Percentiles rank a stretch among this genome's conserved stretches.
Evolutionary conservation across 2,329 filamentous ascomycete genomes (phyloP).

Genomic region (Neocatenulostroma microsporum): DNA sequence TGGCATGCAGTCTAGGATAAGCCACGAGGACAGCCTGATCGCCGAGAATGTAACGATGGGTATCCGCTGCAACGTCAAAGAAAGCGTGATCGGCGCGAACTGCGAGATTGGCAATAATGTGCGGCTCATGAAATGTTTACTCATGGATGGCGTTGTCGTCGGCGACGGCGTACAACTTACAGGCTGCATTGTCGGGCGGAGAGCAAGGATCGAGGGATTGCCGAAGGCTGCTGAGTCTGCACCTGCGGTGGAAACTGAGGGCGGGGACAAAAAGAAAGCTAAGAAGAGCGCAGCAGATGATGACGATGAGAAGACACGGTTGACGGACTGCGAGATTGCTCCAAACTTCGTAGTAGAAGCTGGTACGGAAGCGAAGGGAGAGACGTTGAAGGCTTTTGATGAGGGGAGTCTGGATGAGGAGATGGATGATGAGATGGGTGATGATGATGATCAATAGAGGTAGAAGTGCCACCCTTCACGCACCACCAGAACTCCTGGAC

Average conservation of each 20-base stretch:
- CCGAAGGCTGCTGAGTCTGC: slow-evolving; percentile 8
- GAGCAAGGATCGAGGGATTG: slow-evolving; percentile 69
- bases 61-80: slow-evolving; percentile 86
- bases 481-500: too few species aligned
- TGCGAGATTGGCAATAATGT: slow-evolving; percentile 82
- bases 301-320: slow-evolving; percentile 40
- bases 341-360: slow-evolving; percentile 77
- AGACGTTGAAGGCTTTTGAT: slow-evolving; percentile 53
- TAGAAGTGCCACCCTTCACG: too few species aligned
- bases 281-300: slow-evolving; percentile 46
- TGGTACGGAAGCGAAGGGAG: slow-evolving; percentile 56
- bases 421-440: slow-evolving; percentile 27
- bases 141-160: slow-evolving; percentile 87
- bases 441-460: slow-evolving; percentile 18
- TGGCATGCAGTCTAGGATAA: slow-evolving; percentile 72
- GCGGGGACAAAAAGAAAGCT: slow-evolving; percentile 33
- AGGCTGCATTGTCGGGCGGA: slow-evolving; percentile 75
- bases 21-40: slow-evolving; percentile 71
- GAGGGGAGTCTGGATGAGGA: too few species aligned
- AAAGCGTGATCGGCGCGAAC: slow-evolving; percentile 77
- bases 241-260: background rate
- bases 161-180: slow-evolving; percentile 78
- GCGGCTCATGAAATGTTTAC: slow-evolving; percentile 73
- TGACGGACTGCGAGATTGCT: slow-evolving; percentile 88
- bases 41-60: slow-evolving; percentile 84